A percentile compares a stretch with the other conserved stretches of the same genome.
These are phyloP conservation scores for Fusarium sp. DNA, from an alignment of 2,329 filamentous ascomycete genomes.

Conservation along the genomic window DNA sequence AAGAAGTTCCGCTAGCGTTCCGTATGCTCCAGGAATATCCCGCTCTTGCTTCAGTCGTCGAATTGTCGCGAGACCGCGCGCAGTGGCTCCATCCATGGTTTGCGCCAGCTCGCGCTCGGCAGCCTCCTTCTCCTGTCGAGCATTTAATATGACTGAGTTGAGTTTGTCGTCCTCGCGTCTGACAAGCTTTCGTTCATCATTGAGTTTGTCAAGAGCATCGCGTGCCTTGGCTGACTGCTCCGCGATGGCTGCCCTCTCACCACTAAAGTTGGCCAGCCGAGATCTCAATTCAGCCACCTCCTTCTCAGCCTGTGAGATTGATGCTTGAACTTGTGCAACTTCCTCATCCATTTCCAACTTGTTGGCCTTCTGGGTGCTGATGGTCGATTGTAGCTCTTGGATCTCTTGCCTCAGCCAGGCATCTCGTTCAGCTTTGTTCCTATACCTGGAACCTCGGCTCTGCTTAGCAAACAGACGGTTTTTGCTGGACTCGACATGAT, in stretches of 20 bases:
- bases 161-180: slow-evolving; percentile 93
- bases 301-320: slow-evolving; percentile 80
- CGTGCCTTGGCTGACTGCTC: slow-evolving; percentile 84
- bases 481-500: slow-evolving; percentile 81
- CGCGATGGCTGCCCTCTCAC: slow-evolving; percentile 79
- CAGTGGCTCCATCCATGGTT: slow-evolving; percentile 91
- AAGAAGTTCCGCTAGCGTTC: slow-evolving; percentile 93
- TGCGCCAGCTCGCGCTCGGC: slow-evolving; percentile 85
- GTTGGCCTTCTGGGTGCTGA: slow-evolving; percentile 87
- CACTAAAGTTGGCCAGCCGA: slow-evolving; percentile 84
- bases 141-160: slow-evolving; percentile 81
- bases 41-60: slow-evolving; percentile 85
- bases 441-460: slow-evolving; percentile 88
- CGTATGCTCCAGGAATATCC: slow-evolving; percentile 89
- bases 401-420: slow-evolving; percentile 86
- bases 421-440: slow-evolving; percentile 90
- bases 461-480: slow-evolving; percentile 93
- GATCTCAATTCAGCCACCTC: slow-evolving; percentile 80
- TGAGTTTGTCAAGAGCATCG: slow-evolving; percentile 82
- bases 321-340: slow-evolving; percentile 78
- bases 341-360: slow-evolving; percentile 89
- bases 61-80: slow-evolving; percentile 88
- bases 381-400: slow-evolving; percentile 81
- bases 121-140: slow-evolving; percentile 81
- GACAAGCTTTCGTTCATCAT: slow-evolving; percentile 89